Base-by-base conservation (phyloP, 345 rosid species). In the Arabidopsis arenosa region DNA sequence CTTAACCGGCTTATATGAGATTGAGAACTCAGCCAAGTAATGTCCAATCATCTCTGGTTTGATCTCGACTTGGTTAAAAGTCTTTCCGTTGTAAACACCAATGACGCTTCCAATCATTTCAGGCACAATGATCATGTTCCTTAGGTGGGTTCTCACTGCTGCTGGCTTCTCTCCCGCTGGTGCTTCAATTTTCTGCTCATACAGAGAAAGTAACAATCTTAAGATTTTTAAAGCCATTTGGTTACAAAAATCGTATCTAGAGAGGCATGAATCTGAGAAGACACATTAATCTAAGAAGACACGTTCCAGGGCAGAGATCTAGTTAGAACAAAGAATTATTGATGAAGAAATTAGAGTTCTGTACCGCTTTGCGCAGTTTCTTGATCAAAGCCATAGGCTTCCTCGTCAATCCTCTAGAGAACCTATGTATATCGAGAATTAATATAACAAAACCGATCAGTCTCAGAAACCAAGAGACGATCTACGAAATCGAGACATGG, bases 131-230 rank as follows among this genome's bases (percentile, higher is more conserved):
- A 82, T 79, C 94, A 89, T 89, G 73, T 86, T 89, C n/a, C 90
- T 83, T 18, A 89, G 74, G 62, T 87, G 92, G 6, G 94, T 87
- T 53, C 92, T 79, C 43, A 89, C 92, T 30, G 94, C 80, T 65
- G 86, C 94, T n/a, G 89, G 94, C 80, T 89, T 89, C 85, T 89
- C 91, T 37, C 91, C 91, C 3, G 88, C 81, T 40, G 87, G 87
- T 9, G 93, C 91, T 35, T 89, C 89, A 70, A 83, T 65, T 84
- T 89, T 89, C 94, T 89, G 79, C 36, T 30, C 41, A 52, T 13
- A 23, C 12, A 62, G 18, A 62, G 7, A 62, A 51, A 69, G 4
- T 44, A 23, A 41, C 13, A 7, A 48, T 5, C 51, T 56, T 49
- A 13, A 54, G 7, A 33, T 14, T 35, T 57, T 26, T 8, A 26